Base-by-base conservation (phyloP, 345 rosid species). In the Erucastrum elatum region DNA sequence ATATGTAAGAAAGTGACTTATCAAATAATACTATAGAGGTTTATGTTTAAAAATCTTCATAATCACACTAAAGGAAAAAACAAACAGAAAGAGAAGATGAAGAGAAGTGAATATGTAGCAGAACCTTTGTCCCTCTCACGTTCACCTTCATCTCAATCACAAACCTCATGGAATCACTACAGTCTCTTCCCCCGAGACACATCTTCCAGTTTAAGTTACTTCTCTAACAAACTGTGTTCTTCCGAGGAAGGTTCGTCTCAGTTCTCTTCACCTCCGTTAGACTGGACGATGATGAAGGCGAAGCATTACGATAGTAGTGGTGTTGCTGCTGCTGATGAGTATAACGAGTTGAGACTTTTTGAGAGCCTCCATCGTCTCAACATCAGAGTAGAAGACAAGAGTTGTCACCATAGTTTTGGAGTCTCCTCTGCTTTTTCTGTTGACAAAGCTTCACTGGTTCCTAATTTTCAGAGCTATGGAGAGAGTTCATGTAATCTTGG, bases 191-290 rank as follows among this genome's bases (percentile, higher is more conserved):
- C 9, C 0, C 30, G 68, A 30, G 81, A 72, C 29, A 39, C 76
- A 25, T 33, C 69, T 44, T 44, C 68, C 21, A 75, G 75, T 67
- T 76, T 84, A 2, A 81, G 87, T 67, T 71, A 80, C 80, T 78
- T 83, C 77, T 85, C 84, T 9, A 59, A 67, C 61, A 86, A 79
- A 10, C 62, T 75, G 5, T 80, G 79, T 75, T 78, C 78, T 11
- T 78, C 81, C 49, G 86, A 82, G 3, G 71, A 78, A 16, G 82
- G 80, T 66, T 80, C 85, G 5, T 49, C 75, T 66, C 85, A 77
- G n/a, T 56, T 77, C 5, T 73, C 78, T 59, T 74, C 85, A 69
- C 80, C 77, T 29, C 61, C 76, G 7, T 64, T 74, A 1, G 66
- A 63, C 30, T 35, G 66, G 15, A 51, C 37, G 21, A 6, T 34